phyloP scores from a whole-genome alignment of 306 rosid genomes.

The Inga oerstediana region DNA sequence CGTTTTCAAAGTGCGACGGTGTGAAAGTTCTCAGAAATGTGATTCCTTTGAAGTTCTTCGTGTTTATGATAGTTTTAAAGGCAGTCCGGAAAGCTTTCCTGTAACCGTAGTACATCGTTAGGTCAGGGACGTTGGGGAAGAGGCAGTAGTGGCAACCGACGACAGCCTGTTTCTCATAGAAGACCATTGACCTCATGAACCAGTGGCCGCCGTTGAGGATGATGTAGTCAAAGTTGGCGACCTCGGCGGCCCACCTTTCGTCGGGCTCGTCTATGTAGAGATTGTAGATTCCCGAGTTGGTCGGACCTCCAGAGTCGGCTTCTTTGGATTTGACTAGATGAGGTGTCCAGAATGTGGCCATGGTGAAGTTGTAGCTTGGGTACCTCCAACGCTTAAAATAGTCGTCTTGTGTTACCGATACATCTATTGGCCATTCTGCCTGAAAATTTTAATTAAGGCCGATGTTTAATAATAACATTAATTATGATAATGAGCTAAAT shows the following conservation, averaged over 20 bases:
- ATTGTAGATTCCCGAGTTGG: constrained; percentile 55
- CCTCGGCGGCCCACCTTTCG: constrained; percentile 56
- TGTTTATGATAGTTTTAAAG: constrained; percentile 57
- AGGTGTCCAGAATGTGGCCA: constrained; percentile 69
- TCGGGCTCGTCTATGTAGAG: constrained; percentile 81
- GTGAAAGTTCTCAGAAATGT: constrained; percentile 66
- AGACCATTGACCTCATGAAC: constrained; percentile 64
- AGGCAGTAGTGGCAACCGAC: constrained; percentile 82
- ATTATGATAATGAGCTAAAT: not conserved
- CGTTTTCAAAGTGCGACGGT: constrained; percentile 88
- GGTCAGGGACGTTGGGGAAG: constrained; percentile 58
- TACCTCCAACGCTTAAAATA: constrained; percentile 70
- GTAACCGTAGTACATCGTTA: constrained; percentile 73
- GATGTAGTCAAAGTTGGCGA: constrained; percentile 65
- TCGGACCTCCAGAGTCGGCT: constrained; percentile 56
- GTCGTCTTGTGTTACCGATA: constrained; percentile 53
- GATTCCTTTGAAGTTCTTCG: constrained; percentile 62
- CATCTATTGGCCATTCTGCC: constrained; percentile 91
- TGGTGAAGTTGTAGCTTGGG: constrained; percentile 79
- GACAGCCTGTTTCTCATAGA: constrained; percentile 51
- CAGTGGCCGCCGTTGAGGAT: constrained; percentile 83
- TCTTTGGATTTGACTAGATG: constrained; percentile 57
- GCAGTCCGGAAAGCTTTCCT: constrained; percentile 71
- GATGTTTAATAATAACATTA: not conserved
- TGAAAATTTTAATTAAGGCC: constrained; percentile 18